phyloP scores from a whole-genome alignment of 169 alveolate species.

The Eimeria necatrix region DNA sequence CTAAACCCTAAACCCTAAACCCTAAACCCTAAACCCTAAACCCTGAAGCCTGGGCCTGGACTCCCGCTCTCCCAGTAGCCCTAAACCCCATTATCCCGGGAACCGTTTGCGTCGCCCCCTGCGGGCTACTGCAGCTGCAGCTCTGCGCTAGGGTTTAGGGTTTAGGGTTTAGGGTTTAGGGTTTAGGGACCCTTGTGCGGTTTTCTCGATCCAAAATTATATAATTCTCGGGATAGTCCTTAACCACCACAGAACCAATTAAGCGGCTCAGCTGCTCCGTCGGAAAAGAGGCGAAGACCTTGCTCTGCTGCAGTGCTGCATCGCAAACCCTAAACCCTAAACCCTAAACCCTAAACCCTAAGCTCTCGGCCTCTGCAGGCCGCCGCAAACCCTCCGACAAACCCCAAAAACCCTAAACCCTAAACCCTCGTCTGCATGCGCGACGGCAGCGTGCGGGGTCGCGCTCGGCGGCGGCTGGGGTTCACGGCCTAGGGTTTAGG shows the following conservation, averaged over 20 bases:
- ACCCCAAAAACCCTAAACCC: not conserved
- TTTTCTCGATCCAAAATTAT: constrained; percentile 86
- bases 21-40: not conserved
- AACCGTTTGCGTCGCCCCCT: too few species aligned
- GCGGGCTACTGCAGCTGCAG: not conserved
- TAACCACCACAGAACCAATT: constrained; percentile 89
- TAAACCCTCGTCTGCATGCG: not conserved
- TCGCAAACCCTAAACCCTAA: constrained; percentile 6
- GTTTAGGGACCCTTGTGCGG: not conserved
- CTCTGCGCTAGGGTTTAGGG: not conserved
- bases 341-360: not conserved
- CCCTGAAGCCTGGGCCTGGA: not conserved
- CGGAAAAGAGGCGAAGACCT: constrained; percentile 90
- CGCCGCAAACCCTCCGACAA: too few species aligned
- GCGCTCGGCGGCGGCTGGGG: not conserved
- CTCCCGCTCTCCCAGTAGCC: not conserved
- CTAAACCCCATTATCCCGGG: too few species aligned
- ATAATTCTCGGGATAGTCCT: constrained; percentile 87
- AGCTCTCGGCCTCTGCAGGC: not conserved
- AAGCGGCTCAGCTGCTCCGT: constrained; percentile 88
- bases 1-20: constrained; percentile 26
- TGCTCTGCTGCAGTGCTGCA: constrained; percentile 91
- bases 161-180: not conserved
- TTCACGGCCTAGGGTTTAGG: constrained; percentile 15
- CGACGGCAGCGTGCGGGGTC: not conserved